Conservation (phyloP, 176 grass and related monocot species). For the Dendrocalamus sinicus region DNA sequence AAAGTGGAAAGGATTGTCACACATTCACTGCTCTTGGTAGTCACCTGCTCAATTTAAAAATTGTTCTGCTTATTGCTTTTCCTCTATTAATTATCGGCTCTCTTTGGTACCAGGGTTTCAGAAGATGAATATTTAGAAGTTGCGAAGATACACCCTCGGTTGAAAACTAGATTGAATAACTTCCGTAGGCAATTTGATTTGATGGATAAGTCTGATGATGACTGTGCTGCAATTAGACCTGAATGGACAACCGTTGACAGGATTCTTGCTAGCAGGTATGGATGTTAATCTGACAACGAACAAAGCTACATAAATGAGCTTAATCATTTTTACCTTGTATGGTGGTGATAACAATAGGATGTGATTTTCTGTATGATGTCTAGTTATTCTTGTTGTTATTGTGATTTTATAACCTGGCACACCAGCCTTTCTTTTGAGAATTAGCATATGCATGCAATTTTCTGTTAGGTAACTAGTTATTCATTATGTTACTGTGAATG, state of each 20-base stretch:
- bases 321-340: constrained; percentile 29
- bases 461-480: constrained; percentile 17
- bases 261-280: constrained; percentile 84
- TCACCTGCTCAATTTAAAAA: constrained; percentile 22
- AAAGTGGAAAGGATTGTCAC: constrained; percentile 97
- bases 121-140: constrained; percentile 87
- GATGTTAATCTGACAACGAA: constrained; percentile 19
- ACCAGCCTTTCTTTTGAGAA: constrained; percentile 9
- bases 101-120: constrained; percentile 65
- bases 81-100: constrained; percentile 33
- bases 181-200: constrained; percentile 73
- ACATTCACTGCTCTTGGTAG: constrained; percentile 95
- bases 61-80: constrained; percentile 37
- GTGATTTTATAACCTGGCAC: background rate
- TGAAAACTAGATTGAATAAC: constrained; percentile 91
- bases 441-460: constrained; percentile 6
- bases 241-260: constrained; percentile 97
- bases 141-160: constrained; percentile 74
- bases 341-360: background rate
- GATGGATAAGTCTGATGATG: constrained; percentile 80
- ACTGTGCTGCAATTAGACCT: constrained; percentile 79
- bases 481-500: background rate
- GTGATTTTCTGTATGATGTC: constrained; percentile 1
- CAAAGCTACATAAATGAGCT: constrained; percentile 13
- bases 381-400: constrained; percentile 29